These are phyloP conservation scores for Populus hybrid DNA, from an alignment of 441 rosid species.

Conservation along the genomic window DNA sequence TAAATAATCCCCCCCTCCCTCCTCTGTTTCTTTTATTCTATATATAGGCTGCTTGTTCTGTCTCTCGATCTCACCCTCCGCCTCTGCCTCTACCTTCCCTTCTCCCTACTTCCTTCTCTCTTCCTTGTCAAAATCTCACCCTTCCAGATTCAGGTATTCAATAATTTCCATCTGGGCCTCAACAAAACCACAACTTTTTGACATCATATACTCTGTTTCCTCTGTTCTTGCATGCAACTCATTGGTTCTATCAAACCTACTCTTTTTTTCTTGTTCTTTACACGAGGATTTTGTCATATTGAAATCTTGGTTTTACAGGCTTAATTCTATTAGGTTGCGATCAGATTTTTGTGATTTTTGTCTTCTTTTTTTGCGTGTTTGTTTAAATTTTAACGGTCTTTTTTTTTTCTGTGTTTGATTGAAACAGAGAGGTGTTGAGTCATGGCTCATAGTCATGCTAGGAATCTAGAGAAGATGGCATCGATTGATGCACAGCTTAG, in stretches of 20 bases:
- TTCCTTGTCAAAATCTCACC: neutral
- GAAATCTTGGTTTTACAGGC: conserved; percentile 12
- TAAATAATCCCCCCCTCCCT: too few species aligned
- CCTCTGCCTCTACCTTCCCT: neutral
- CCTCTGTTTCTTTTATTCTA: neutral
- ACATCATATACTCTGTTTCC: neutral
- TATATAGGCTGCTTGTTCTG: conserved; percentile 9
- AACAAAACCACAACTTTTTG: neutral
- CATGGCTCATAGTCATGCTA: conserved; percentile 39
- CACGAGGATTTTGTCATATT: neutral
- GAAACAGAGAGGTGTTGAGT: conserved; percentile 15
- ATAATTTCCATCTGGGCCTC: conserved; percentile 17
- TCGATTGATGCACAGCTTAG: conserved; percentile 94
- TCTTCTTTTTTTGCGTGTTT: neutral
- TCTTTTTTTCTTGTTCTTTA: neutral
- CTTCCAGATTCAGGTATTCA: conserved; percentile 21
- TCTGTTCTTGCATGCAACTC: neutral
- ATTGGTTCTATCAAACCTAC: neutral
- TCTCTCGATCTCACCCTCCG: neutral
- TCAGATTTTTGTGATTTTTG: conserved; percentile 20
- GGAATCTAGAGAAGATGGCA: conserved; percentile 84
- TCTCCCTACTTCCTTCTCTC: neutral
- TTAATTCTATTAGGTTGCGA: conserved; percentile 8
- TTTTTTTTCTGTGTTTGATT: neutral
- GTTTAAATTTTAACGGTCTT: neutral